Percentiles rank a stretch among this genome's conserved stretches.
Conservation (phyloP, 306 rosid species). For the Quercus gilva region DNA sequence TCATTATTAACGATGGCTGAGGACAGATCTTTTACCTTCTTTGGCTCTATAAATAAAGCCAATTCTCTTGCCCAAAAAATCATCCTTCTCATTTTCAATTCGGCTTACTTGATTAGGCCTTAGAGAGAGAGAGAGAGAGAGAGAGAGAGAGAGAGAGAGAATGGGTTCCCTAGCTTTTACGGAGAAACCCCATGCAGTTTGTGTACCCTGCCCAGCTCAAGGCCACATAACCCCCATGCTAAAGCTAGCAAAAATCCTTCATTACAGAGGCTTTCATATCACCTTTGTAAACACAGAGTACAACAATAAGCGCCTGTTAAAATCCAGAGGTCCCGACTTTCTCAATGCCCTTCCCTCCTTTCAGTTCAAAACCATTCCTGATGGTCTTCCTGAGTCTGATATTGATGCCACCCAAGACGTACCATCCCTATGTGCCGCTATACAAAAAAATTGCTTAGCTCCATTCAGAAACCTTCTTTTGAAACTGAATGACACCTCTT, state of each 20-base stretch:
- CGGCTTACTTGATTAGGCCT: no score
- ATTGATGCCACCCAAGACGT: constrained; percentile 45
- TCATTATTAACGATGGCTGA: no score
- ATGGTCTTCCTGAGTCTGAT: constrained; percentile 53
- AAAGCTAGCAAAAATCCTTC: constrained; percentile 34
- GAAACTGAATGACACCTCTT: no score
- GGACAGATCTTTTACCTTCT: no score
- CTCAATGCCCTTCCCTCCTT: constrained; percentile 28
- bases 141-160: no score
- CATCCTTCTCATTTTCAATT: no score
- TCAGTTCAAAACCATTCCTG: constrained; percentile 39
- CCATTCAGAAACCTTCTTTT: constrained; percentile 44
- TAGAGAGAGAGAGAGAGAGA: no score
- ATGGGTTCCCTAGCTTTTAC: constrained; percentile 4
- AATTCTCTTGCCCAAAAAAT: no score
- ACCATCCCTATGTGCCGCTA: constrained; percentile 36
- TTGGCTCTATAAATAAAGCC: no score
- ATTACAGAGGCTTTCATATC: constrained; percentile 34
- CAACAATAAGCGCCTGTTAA: constrained; percentile 39
- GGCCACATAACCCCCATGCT: constrained; percentile 52
- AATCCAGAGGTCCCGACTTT: constrained; percentile 26
- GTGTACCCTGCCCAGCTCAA: constrained; percentile 43
- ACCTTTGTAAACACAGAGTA: constrained; percentile 34
- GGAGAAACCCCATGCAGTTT: constrained; percentile 31
- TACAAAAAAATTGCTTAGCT: constrained; percentile 19